These are phyloP conservation scores for Pleurotus sapidus DNA, from an alignment of 768 basidiomycete species.

Conservation along the genomic window DNA sequence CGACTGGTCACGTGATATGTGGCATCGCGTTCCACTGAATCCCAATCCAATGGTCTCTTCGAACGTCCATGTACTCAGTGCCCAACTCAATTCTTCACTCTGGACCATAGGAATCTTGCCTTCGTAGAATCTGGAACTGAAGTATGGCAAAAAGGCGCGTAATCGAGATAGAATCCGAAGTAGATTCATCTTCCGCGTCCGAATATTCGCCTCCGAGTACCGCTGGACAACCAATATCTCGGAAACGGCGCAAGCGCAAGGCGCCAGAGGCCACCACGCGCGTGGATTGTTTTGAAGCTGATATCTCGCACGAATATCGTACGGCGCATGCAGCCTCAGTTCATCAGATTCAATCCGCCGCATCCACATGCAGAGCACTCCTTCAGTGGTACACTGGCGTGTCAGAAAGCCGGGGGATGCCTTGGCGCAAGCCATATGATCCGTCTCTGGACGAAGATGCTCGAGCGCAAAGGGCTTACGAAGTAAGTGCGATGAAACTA, in stretches of 20 bases:
- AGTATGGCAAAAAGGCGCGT: not conserved
- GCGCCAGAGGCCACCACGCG: not conserved
- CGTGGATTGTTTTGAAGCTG: not conserved
- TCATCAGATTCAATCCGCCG: conserved; percentile 44
- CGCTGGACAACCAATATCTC: not conserved
- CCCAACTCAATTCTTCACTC: too few species aligned
- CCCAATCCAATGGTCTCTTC: too few species aligned
- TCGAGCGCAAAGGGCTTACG: conserved; percentile 86
- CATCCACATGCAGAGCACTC: conserved; percentile 46
- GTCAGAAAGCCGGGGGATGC: conserved; percentile 75
- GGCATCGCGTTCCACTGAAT: too few species aligned
- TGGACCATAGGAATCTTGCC: too few species aligned
- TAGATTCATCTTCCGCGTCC: not conserved
- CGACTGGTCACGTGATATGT: too few species aligned
- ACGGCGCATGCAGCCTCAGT: conserved; percentile 38
- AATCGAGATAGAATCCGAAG: not conserved
- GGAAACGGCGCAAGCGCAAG: not conserved
- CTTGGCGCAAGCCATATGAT: conserved; percentile 82
- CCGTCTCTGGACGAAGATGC: conserved; percentile 48
- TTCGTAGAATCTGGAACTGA: not conserved
- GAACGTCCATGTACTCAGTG: too few species aligned
- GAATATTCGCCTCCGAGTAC: not conserved
- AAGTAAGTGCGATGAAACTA: conserved; percentile 47
- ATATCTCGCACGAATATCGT: conserved; percentile 12
- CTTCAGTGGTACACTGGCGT: conserved; percentile 71